Conservation (phyloP, 2,329 filamentous ascomycete genomes). For the Fusarium guadeloupense region DNA sequence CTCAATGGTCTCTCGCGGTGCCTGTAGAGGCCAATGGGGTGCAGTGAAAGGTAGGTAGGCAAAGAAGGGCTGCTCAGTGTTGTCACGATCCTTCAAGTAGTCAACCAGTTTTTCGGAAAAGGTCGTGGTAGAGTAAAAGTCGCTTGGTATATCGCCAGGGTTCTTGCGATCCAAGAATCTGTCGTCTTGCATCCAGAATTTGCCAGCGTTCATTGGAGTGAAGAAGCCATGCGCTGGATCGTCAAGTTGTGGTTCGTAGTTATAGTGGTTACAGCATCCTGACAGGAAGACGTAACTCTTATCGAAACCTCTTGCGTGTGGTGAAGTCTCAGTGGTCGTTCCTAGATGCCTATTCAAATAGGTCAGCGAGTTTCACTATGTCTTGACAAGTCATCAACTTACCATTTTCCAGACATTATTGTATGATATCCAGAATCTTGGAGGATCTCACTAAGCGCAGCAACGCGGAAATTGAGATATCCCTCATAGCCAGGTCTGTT, state of each 20-base stretch:
- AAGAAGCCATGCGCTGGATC: constrained; percentile 32
- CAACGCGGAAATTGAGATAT: constrained; percentile 6
- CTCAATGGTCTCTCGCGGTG: constrained; percentile 61
- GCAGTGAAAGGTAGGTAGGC: constrained; percentile 59
- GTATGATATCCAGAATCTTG: constrained; percentile 7
- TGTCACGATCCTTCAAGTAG: constrained; percentile 53
- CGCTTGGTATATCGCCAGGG: constrained; percentile 53
- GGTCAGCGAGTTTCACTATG: not conserved
- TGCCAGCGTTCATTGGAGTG: constrained; percentile 27
- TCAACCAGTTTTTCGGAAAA: constrained; percentile 62
- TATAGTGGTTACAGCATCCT: constrained; percentile 62
- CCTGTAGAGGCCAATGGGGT: constrained; percentile 71
- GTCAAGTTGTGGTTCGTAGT: constrained; percentile 39
- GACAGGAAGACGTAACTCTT: constrained; percentile 54
- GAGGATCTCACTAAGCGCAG: constrained; percentile 4
- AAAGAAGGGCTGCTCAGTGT: constrained; percentile 42
- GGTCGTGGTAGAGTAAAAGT: constrained; percentile 62
- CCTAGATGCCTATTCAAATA: constrained; percentile 25
- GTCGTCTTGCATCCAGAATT: constrained; percentile 55
- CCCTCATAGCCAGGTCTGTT: constrained; percentile 6
- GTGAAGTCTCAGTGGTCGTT: constrained; percentile 15
- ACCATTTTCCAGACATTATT: constrained; percentile 16
- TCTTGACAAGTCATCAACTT: not conserved
- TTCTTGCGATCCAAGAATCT: constrained; percentile 45
- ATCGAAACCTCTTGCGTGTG: constrained; percentile 50